A percentile compares a stretch with the other conserved stretches of the same genome.
Evolutionary conservation across 345 rosid genomes (phyloP).

Genomic region (Punica granatum): DNA sequence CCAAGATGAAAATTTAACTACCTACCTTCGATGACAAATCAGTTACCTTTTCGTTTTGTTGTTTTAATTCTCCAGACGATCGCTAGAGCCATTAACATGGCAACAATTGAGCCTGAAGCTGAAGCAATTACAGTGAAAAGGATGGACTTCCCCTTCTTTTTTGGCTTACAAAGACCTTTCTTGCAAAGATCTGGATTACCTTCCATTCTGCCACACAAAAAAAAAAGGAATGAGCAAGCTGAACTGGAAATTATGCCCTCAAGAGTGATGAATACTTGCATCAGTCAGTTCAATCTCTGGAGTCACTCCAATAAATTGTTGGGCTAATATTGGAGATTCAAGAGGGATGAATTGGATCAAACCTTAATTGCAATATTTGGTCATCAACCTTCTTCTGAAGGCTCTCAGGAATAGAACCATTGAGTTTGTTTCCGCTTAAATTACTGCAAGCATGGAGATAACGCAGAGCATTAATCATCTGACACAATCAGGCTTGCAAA

Average conservation of each 20-base stretch:
- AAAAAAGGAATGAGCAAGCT: too few species aligned
- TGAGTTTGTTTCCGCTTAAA: conserved; percentile 30
- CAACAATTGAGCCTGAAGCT: background rate
- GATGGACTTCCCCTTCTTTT: conserved; percentile 18
- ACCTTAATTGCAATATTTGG: conserved; percentile 16
- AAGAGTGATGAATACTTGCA: too few species aligned
- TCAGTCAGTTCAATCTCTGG: too few species aligned
- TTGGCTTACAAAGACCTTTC: background rate
- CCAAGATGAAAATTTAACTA: background rate
- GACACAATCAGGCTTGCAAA: background rate
- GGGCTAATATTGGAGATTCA: background rate
- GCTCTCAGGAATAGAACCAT: conserved; percentile 30
- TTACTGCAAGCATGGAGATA: conserved; percentile 19
- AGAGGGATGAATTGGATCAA: background rate
- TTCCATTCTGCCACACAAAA: conserved; percentile 17
- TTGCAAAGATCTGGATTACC: conserved; percentile 27
- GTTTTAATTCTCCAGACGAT: background rate
- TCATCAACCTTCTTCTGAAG: conserved; percentile 25
- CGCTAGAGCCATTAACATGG: background rate
- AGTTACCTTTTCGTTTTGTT: background rate
- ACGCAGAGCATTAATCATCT: background rate
- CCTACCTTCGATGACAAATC: background rate
- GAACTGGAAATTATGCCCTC: too few species aligned
- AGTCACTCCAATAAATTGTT: background rate
- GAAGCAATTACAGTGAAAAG: background rate